These are phyloP conservation scores for Spergularia bocconei DNA, from an alignment of 148 eudicot species.

Conservation along the genomic window DNA sequence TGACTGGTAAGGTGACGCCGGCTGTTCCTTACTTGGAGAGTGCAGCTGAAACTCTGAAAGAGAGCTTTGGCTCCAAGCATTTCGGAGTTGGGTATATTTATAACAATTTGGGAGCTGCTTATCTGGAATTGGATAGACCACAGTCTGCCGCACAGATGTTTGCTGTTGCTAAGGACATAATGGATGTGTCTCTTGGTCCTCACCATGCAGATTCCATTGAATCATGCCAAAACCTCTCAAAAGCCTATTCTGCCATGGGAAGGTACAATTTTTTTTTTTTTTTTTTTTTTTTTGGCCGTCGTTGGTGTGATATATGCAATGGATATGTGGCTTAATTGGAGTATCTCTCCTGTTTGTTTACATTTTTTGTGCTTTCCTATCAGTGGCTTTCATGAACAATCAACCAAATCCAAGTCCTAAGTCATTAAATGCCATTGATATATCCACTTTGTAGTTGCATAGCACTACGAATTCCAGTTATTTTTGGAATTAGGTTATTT, in stretches of 20 bases:
- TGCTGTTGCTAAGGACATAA: constrained; percentile 85
- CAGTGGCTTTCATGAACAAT: too few species aligned
- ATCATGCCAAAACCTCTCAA: constrained; percentile 85
- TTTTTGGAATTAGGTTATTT: background rate
- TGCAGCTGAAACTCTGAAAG: constrained; percentile 78
- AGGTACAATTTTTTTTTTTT: constrained; percentile 45
- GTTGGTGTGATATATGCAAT: background rate
- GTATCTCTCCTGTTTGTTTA: too few species aligned
- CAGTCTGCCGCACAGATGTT: constrained; percentile 94
- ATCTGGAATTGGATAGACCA: constrained; percentile 88
- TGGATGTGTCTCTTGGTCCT: constrained; percentile 93
- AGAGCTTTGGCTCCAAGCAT: constrained; percentile 82
- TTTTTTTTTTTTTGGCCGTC: constrained; percentile 7
- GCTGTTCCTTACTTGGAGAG: constrained; percentile 82
- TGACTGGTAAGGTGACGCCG: constrained; percentile 72
- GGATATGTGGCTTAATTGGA: too few species aligned
- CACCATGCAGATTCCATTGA: constrained; percentile 79
- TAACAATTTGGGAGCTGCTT: constrained; percentile 93
- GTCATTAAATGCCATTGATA: background rate
- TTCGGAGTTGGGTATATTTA: constrained; percentile 82
- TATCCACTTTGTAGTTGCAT: background rate
- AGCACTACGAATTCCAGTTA: too few species aligned
- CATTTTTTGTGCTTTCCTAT: too few species aligned
- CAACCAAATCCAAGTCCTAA: too few species aligned
- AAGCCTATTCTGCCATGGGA: constrained; percentile 89